Evolutionary conservation across 2,329 filamentous ascomycete species (phyloP), one percentile per base, ranked within the genome.

Genomic region (Alternaria brassicae): DNA sequence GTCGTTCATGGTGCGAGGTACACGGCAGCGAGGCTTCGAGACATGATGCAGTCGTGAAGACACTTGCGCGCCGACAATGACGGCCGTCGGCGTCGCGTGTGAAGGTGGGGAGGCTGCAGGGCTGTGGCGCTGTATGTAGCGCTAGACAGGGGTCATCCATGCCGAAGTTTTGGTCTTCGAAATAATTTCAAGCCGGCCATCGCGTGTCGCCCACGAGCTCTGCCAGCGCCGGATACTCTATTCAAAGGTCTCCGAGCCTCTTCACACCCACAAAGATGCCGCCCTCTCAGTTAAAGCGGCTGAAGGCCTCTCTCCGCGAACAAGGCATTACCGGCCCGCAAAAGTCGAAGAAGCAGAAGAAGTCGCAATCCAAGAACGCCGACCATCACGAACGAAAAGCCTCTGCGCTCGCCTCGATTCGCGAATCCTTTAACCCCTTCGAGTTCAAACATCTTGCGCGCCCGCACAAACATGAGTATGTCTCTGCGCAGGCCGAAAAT

Each of bases 351-450:
- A 98, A 97, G 80, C 91, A 91, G 77, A 91, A 91, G 72, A 88
- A 90, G 74, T 85, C 86, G 84, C 53, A 88, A 89, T 77, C 88
- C 88, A 87, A 86, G 56, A 85, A 84, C 63, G 87, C 85, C 63
- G 89, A 94, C 72, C 91, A 92, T 78, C 89, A 91, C 60, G 85
- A 92, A 25, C 88, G 92, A 76, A 88, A 90, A 73, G 87, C 90
- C 72, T 89, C 88, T 56, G 91, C 93, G 15, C 84, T 99, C 63
- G 88, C 91, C 69, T 88, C 87, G 57, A 97, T 99, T 76, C 90
- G 95, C 74, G 93, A 98, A 73, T 90, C 93, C 68, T 98, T 98
- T 86, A 99, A 99, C 77, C 95, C 95, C 0, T 99, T 99, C 79
- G 95, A 99, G 75, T 87, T 97, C 76, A 96, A 96, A 79, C 88